These are phyloP conservation scores for Agastache rugosa DNA, from an alignment of 257 asterid genomes.

Conservation along the genomic window DNA sequence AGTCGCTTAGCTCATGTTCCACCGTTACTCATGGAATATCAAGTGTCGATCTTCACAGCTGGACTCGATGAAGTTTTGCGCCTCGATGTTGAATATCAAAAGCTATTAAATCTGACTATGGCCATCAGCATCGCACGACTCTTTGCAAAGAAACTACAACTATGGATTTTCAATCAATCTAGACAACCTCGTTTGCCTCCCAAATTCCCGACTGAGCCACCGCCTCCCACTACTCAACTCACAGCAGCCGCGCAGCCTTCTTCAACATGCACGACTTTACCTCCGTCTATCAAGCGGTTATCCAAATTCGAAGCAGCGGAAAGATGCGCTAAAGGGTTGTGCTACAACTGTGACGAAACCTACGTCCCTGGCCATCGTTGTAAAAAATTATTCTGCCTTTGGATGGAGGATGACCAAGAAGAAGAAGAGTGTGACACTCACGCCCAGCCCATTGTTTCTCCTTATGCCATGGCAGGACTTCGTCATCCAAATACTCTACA, in stretches of 20 bases:
- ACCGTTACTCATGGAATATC: not conserved
- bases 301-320: not conserved
- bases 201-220: not conserved
- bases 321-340: not conserved
- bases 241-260: not conserved
- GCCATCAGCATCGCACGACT: not conserved
- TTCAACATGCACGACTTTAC: not conserved
- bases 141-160: not conserved
- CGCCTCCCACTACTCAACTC: not conserved
- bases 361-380: not conserved
- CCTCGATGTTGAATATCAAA: not conserved
- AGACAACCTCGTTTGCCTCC: not conserved
- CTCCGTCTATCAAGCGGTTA: not conserved
- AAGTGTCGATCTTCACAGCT: not conserved
- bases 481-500: not conserved
- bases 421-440: not conserved
- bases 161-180: not conserved
- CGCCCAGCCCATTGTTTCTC: not conserved
- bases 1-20: not conserved
- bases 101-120: not conserved
- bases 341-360: not conserved
- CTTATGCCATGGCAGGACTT: not conserved
- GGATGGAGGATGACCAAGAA: not conserved
- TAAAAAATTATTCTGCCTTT: not conserved
- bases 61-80: not conserved